Evolutionary conservation across 352 stramenopile species (phyloP).

Genomic region (Phytophthora crassamura): DNA sequence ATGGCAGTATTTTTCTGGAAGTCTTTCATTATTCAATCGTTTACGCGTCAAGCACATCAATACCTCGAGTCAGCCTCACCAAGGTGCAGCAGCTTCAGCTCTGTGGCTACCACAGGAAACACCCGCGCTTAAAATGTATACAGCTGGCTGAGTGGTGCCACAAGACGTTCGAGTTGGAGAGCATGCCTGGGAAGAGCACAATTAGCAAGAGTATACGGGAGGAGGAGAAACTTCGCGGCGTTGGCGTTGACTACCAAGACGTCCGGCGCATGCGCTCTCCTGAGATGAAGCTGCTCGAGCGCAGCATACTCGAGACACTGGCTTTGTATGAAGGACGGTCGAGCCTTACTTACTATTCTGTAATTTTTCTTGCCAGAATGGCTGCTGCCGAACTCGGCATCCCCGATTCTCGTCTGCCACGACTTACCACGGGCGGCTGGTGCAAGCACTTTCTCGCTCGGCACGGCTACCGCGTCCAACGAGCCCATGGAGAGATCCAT

Average conservation of each 20-base stretch:
- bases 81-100: constrained; percentile 16
- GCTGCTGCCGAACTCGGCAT: constrained; percentile 3
- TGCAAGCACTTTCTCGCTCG: neutral
- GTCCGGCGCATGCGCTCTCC: neutral
- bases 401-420: neutral
- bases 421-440: neutral
- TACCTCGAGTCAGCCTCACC: constrained; percentile 5
- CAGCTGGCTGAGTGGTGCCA: constrained; percentile 7
- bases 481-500: constrained; percentile 2
- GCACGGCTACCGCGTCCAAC: neutral
- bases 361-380: neutral
- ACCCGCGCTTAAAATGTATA: constrained; percentile 2
- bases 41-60: neutral
- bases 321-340: neutral
- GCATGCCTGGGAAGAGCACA: constrained; percentile 2
- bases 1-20: neutral
- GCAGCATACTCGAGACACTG: neutral
- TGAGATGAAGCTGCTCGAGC: neutral
- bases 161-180: neutral
- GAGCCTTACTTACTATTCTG: neutral
- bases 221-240: neutral
- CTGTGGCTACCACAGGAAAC: neutral
- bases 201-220: neutral
- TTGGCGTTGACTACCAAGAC: neutral
- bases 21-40: neutral